Base-by-base conservation (phyloP, 2,329 filamentous ascomycete genomes). In the Talaromyces sp. region DNA sequence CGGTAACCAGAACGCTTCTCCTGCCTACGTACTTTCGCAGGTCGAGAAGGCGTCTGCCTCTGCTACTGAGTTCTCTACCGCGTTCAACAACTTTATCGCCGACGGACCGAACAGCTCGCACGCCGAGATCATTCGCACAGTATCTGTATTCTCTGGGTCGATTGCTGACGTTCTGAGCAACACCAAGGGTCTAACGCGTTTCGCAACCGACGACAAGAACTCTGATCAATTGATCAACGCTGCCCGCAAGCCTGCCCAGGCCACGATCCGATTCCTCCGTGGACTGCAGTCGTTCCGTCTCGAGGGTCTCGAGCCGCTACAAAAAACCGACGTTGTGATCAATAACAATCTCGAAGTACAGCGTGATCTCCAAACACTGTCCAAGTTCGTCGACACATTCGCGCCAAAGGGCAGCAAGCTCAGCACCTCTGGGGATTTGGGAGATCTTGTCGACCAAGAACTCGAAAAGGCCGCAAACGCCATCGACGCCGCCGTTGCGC, bases 41-140 rank as follows among this genome's bases (percentile, higher is more conserved):
- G 92, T 97, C 59, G 94, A 99, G 72, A 99, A 97, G 78, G 92
- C 94, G 0, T 94, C 92, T 7, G 86, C 91, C 9, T 96, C 87
- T 63, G 91, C 94, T 11, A 97, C 95, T 74, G 94, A 99, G 71
- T 99, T 99, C 74, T 94, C 93, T 1, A 97, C 93, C 0, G 88
- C 94, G 0, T 99, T 97, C 81, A 99, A 97, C 79, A 96, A 96
- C 75, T 97, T 95, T 73, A 95, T 99, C 67, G 94, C 93, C 7
- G 94, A 99, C 70, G 94, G 94, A 0, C 92, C 93, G 5, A 96
- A 92, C 73, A 91, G 89, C 70, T 87, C 86, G 9, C 91, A 97
- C 68, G 84, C 89, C 1, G 92, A 96, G 60, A 88, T 99, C 61
- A 97, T 97, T 74, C 91, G 91, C 70, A 90, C 91, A 0, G 89